A percentile compares a stretch with the other conserved stretches of the same genome.
These are phyloP conservation scores for Chlorokybus atmophyticus DNA, from an alignment of 139 green algal genomes.

Conservation along the genomic window DNA sequence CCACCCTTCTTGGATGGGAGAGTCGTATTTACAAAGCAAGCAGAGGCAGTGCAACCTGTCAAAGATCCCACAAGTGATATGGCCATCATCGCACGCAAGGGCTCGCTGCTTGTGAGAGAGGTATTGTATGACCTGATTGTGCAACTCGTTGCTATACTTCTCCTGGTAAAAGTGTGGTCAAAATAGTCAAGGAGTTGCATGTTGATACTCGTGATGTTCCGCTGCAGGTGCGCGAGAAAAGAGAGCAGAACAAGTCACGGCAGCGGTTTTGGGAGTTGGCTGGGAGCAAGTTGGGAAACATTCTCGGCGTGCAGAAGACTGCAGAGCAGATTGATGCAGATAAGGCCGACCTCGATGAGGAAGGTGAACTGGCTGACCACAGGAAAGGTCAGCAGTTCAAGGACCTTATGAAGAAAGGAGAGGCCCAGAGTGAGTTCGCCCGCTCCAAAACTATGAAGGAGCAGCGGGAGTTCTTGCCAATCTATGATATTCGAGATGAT, in stretches of 20 bases:
- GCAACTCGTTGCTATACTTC: too few species aligned
- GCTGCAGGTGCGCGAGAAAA: constrained; percentile 72
- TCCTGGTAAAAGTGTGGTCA: too few species aligned
- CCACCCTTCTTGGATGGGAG: constrained; percentile 91
- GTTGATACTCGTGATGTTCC: too few species aligned
- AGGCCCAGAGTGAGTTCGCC: constrained; percentile 71
- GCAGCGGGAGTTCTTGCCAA: constrained; percentile 78
- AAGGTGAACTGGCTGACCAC: constrained; percentile 36
- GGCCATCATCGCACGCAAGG: constrained; percentile 77
- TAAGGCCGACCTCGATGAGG: constrained; percentile 22
- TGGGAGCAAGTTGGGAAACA: constrained; percentile 82
- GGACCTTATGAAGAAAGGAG: constrained; percentile 61
- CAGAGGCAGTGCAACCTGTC: constrained; percentile 73
- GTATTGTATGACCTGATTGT: too few species aligned
- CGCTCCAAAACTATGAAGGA: constrained; percentile 73
- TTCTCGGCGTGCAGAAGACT: constrained; percentile 72
- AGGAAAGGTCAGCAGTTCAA: constrained; percentile 44
- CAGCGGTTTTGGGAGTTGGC: constrained; percentile 92
- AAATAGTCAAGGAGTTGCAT: too few species aligned
- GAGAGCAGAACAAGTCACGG: constrained; percentile 73
- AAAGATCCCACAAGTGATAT: constrained; percentile 91
- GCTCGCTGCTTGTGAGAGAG: constrained; percentile 47
- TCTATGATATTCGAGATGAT: constrained; percentile 72
- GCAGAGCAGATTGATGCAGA: neutral
- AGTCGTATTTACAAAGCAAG: constrained; percentile 72